phyloP scores from a whole-genome alignment of 345 rosid species.

The Aquilaria yunnanensis region DNA sequence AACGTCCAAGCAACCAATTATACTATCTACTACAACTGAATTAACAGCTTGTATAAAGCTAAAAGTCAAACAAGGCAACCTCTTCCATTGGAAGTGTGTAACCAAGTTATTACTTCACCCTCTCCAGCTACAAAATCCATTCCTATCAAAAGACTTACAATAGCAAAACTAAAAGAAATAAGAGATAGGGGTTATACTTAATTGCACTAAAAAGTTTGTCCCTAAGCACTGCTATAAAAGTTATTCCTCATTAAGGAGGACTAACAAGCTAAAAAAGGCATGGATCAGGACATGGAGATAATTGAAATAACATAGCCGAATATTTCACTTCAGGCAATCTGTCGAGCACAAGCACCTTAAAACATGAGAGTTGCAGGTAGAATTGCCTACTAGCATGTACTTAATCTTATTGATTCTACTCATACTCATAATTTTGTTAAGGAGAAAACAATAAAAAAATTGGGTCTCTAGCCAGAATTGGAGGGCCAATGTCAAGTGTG shows the following conservation, averaged over 20 bases:
- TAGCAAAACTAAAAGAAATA: background rate
- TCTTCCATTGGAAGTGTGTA: background rate
- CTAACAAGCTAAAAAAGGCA: no score
- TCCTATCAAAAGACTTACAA: background rate
- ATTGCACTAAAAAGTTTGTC: no score
- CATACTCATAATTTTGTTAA: background rate
- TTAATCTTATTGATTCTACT: background rate
- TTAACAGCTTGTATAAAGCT: background rate
- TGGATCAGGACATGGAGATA: no score
- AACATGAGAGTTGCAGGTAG: background rate
- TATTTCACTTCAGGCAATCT: background rate
- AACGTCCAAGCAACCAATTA: background rate
- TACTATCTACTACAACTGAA: background rate
- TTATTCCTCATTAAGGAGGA: no score
- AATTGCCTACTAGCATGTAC: background rate
- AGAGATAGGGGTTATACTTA: background rate
- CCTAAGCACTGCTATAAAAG: no score
- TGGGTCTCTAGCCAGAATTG: background rate
- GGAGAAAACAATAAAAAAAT: background rate
- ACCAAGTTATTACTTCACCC: no score
- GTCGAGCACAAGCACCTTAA: background rate
- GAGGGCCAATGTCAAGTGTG: no score
- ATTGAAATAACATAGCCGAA: background rate
- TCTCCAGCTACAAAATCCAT: accelerated
- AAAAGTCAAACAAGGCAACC: background rate